These are phyloP conservation scores for Tephrocybe sp. DNA, from an alignment of 768 basidiomycete genomes.

Conservation along the genomic window DNA sequence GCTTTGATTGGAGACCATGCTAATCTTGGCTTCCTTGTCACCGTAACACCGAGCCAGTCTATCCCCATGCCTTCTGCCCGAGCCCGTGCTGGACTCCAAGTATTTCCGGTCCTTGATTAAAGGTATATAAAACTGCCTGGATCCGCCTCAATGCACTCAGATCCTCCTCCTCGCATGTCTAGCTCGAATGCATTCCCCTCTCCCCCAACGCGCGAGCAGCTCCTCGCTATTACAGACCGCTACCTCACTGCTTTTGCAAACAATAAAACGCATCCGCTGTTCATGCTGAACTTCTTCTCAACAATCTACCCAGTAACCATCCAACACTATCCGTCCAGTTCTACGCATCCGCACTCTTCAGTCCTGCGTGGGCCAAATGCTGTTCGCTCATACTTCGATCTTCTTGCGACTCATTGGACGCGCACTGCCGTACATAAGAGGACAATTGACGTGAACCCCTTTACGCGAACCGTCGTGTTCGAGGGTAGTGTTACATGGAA, in stretches of 20 bases:
- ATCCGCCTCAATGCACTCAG: constrained; percentile 1
- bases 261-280: constrained; percentile 28
- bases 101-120: constrained; percentile 7
- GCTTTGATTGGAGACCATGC: constrained; percentile 7
- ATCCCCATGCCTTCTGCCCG: constrained; percentile 35
- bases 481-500: constrained; percentile 43
- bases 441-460: constrained; percentile 23
- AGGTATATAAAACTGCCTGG: constrained; percentile 23
- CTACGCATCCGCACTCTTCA: constrained; percentile 32
- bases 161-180: neutral
- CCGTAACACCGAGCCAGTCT: constrained; percentile 14
- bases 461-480: constrained; percentile 29
- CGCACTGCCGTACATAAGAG: constrained; percentile 30
- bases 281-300: constrained; percentile 40
- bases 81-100: constrained; percentile 18
- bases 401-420: constrained; percentile 45
- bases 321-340: constrained; percentile 39
- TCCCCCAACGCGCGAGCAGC: constrained; percentile 26
- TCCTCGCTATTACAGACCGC: constrained; percentile 31
- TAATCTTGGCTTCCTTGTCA: constrained; percentile 15
- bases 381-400: constrained; percentile 50
- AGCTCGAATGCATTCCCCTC: neutral
- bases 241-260: constrained; percentile 39
- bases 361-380: constrained; percentile 43
- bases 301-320: constrained; percentile 34